phyloP scores from a whole-genome alignment of 768 basidiomycete species.

The Dacryopinax primogenitus region DNA sequence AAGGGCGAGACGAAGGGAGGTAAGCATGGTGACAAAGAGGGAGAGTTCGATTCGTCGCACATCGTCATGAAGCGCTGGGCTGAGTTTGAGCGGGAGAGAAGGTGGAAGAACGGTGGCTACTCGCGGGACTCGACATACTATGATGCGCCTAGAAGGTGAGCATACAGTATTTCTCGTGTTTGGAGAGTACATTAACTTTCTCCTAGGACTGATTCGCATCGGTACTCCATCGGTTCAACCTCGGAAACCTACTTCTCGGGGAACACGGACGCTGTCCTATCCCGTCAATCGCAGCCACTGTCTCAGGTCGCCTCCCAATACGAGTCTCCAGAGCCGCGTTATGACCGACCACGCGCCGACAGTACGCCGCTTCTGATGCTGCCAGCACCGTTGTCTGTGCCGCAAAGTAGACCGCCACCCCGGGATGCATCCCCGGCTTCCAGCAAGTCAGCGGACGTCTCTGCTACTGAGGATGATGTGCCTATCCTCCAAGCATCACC shows the following conservation, averaged over 20 bases:
- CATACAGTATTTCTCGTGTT: no score
- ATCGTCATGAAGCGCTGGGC: constrained; percentile 99
- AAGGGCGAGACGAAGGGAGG: constrained; percentile 54
- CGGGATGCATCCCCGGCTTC: constrained; percentile 26
- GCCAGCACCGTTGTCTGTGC: constrained; percentile 58
- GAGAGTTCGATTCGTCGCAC: constrained; percentile 89
- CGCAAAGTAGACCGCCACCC: constrained; percentile 21
- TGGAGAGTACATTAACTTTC: not conserved
- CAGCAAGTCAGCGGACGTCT: constrained; percentile 20
- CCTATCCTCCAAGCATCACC: constrained; percentile 19
- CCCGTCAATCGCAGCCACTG: not conserved
- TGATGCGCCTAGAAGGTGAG: constrained; percentile 29
- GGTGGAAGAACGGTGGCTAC: constrained; percentile 79
- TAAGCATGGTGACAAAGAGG: constrained; percentile 83
- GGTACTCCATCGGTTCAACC: constrained; percentile 68
- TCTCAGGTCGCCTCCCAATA: not conserved
- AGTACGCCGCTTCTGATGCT: constrained; percentile 60
- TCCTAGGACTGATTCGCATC: constrained; percentile 27
- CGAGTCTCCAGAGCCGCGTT: not conserved
- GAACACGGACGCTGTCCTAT: not conserved
- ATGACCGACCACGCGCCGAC: constrained; percentile 23
- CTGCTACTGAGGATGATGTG: constrained; percentile 13
- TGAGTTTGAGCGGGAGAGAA: constrained; percentile 89
- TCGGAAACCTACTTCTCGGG: constrained; percentile 45
- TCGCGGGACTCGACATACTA: constrained; percentile 67